Evolutionary conservation across 2,329 filamentous ascomycete species (phyloP), one percentile per base, ranked within the genome.

Genomic region (Aphanocladium album): DNA sequence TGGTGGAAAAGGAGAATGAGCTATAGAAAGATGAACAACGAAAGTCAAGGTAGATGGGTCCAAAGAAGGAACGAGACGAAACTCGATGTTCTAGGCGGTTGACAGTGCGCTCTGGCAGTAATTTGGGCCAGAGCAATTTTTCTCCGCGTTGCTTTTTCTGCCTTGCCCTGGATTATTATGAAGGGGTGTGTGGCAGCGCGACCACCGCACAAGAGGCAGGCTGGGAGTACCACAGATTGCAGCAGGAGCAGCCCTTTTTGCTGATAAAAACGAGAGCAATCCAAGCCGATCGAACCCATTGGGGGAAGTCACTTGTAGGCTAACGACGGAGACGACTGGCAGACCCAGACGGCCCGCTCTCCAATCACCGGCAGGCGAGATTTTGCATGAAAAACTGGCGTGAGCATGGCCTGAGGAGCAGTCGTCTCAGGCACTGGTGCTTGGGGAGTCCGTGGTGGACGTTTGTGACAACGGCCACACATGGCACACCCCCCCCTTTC

Each of bases 101-200:
- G 46, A 43, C 27, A 46, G 47, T 52, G 53, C 39, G 46, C 37
- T 57, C 37, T 45, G 47, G 46, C 30, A 49, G 47, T 35, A 57
- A 30, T 45, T 53, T 53, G 54, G 45, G 37, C 17, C 23, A 47
- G 43, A 43, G 35, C 30, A 23, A 51, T 56, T 57, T 61, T 51
- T 57, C 52, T 53, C 53, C 37, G 54, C 27, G 46, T 61, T 61
- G 60, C 60, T 61, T 61, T 61, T 61, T 39, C 33, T 23, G 54
- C 46, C 53, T 43, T 61, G 53, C 46, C 60, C 60, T 61, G 53
- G 41, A 43, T 33, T 39, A 53, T 43, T 43, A 30, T 30, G 41
- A 55, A 55, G n/a, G 58, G 46, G 60, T 51, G 60, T 57, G 60
- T 57, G 51, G 51, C 45, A 50, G 59, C 51, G n/a, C 35, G 35